A percentile compares a stretch with the other conserved stretches of the same genome.
These are phyloP conservation scores for Cryphonectria japonica DNA, from an alignment of 2,329 filamentous ascomycete genomes.

Conservation along the genomic window DNA sequence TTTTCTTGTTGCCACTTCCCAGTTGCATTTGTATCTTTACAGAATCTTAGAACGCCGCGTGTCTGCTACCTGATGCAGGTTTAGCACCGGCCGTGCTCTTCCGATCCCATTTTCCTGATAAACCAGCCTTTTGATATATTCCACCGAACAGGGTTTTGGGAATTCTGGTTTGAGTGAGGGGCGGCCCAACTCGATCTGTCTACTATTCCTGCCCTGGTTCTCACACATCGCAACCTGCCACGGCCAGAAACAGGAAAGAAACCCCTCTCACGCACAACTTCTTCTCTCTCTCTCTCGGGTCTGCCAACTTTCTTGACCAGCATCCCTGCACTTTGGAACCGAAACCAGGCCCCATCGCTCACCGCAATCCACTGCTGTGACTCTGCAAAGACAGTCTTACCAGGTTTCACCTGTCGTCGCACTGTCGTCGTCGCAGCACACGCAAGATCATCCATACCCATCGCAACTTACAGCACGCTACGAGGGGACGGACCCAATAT, in stretches of 20 bases:
- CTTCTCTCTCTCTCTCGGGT: background rate
- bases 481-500: slow-evolving; percentile 6
- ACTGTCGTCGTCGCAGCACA: background rate
- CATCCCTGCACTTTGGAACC: background rate
- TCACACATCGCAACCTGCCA: background rate
- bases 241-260: background rate
- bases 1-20: background rate
- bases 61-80: background rate
- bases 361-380: background rate
- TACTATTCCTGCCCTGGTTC: background rate
- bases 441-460: background rate
- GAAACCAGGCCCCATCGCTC: background rate
- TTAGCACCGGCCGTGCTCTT: background rate
- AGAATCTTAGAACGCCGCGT: background rate
- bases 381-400: background rate
- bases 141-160: background rate
- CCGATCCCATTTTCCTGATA: background rate
- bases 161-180: slow-evolving; percentile 5
- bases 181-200: background rate
- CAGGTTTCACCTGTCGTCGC: slow-evolving; percentile 4
- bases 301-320: background rate
- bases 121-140: slow-evolving; percentile 4
- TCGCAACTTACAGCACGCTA: background rate
- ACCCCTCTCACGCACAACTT: background rate
- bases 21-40: background rate